phyloP scores from a whole-genome alignment of 352 stramenopile species.

The Phytophthora pisi region DNA sequence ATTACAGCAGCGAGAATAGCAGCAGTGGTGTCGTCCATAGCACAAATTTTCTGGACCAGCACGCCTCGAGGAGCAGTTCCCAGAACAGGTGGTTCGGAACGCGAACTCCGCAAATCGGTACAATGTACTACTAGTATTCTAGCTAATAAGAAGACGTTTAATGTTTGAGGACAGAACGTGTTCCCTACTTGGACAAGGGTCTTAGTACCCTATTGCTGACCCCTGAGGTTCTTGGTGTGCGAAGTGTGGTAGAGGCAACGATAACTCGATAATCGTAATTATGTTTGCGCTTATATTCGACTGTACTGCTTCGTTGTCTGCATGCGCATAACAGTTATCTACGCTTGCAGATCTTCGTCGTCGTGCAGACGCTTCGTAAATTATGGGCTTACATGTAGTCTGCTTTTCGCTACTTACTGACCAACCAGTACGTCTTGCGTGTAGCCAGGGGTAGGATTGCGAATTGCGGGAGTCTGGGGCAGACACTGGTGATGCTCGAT shows the following conservation, averaged over 20 bases:
- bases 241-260: too few relatives aligned
- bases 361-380: too few relatives aligned
- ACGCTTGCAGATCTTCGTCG: too few relatives aligned
- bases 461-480: background rate
- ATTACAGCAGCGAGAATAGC: background rate
- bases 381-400: too few relatives aligned
- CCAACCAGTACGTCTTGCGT: constrained; percentile 17
- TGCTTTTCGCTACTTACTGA: background rate
- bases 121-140: background rate
- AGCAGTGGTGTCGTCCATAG: background rate
- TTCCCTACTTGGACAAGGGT: background rate
- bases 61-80: background rate
- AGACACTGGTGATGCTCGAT: constrained; percentile 1
- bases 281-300: too few relatives aligned
- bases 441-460: constrained; percentile 10
- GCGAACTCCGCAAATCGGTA: background rate
- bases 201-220: background rate
- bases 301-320: too few relatives aligned
- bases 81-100: background rate
- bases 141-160: background rate
- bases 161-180: background rate
- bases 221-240: too few relatives aligned
- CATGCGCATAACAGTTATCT: too few relatives aligned
- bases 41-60: background rate
- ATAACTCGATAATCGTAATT: too few relatives aligned